phyloP scores from a whole-genome alignment of 371 early-diverging fungal species.

The Entomophthora muscae region DNA sequence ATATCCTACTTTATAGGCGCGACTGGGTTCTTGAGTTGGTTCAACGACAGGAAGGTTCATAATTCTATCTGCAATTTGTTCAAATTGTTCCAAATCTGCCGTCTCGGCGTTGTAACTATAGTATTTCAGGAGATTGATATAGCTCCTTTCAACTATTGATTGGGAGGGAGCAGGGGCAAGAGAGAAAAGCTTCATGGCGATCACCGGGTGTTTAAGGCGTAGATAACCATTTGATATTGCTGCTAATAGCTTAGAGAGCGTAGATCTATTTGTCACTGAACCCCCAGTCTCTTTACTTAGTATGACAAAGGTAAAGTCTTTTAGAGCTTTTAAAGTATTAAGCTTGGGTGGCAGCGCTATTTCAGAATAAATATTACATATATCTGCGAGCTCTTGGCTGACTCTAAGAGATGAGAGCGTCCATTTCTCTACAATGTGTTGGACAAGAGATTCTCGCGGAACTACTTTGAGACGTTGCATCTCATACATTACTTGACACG shows the following conservation, averaged over 20 bases:
- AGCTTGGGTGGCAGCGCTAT: background rate
- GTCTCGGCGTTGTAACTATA: background rate
- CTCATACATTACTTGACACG: background rate
- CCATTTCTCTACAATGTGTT: background rate
- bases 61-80: background rate
- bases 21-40: background rate
- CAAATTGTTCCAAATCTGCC: background rate
- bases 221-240: background rate
- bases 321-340: background rate
- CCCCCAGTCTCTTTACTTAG: background rate
- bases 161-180: background rate
- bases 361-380: background rate
- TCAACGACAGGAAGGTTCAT: background rate
- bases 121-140: background rate
- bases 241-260: background rate
- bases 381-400: background rate
- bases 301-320: background rate
- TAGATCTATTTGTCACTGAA: background rate
- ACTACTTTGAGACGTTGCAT: background rate
- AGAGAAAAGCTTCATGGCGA: background rate
- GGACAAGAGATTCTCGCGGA: background rate
- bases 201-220: background rate
- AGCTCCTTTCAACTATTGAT: background rate
- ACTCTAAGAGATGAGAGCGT: background rate
- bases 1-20: background rate